phyloP scores from a whole-genome alignment of 1,139 yeast genomes.

The Wickerhamiella pararugosa region DNA sequence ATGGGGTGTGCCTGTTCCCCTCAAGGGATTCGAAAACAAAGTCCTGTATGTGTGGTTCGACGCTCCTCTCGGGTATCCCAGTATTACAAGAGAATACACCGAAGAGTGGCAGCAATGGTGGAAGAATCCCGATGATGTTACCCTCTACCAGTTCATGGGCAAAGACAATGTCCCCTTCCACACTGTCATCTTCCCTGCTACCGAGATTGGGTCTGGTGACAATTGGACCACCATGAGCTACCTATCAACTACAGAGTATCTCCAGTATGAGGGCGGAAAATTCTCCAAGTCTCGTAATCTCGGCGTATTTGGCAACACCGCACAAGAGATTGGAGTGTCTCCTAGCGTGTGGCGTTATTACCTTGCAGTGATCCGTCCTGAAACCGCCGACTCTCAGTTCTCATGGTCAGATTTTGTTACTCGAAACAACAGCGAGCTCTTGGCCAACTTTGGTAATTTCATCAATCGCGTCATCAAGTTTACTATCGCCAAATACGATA shows the following conservation, averaged over 20 bases:
- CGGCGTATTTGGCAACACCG: slow-evolving; percentile 97
- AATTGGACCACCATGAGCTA: slow-evolving; percentile 87
- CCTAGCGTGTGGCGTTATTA: slow-evolving; percentile 97
- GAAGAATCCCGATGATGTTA: slow-evolving; percentile 75
- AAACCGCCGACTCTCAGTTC: slow-evolving; percentile 86
- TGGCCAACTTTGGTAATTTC: slow-evolving; percentile 93
- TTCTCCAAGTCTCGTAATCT: slow-evolving; percentile 92
- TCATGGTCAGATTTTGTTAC: slow-evolving; percentile 95
- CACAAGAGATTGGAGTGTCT: slow-evolving; percentile 79
- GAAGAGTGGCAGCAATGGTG: slow-evolving; percentile 80
- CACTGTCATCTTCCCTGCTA: slow-evolving; percentile 90
- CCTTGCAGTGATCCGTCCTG: slow-evolving; percentile 85
- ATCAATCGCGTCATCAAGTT: slow-evolving; percentile 89
- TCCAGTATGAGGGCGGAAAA: slow-evolving; percentile 95
- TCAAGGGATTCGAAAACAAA: slow-evolving; percentile 60
- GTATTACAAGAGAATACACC: slow-evolving; percentile 89
- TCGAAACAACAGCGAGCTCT: slow-evolving; percentile 79
- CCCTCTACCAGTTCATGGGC: slow-evolving; percentile 95
- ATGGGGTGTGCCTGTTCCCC: slow-evolving; percentile 98
- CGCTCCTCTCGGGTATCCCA: slow-evolving; percentile 91
- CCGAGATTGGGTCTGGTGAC: slow-evolving; percentile 78
- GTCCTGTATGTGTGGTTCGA: slow-evolving; percentile 98
- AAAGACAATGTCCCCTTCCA: slow-evolving; percentile 98
- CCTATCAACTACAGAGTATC: slow-evolving; percentile 84
- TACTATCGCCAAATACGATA: slow-evolving; percentile 78